A percentile compares a stretch with the other conserved stretches of the same genome.
Conservation (phyloP, 2,329 filamentous ascomycete genomes). For the Fusarium fujikuroi region DNA sequence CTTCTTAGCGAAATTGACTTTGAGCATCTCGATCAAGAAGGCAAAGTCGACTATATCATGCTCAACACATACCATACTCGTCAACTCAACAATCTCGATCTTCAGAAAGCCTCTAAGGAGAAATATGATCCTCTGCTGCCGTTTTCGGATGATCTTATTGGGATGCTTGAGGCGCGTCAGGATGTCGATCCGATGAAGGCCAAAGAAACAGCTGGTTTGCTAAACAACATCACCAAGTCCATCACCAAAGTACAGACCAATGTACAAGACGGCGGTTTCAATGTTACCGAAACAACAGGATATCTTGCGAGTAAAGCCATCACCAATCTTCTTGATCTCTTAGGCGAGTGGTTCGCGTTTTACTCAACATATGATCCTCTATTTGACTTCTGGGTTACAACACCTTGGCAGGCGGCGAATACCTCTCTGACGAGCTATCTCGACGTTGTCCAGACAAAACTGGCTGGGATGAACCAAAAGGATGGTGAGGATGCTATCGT, state of each 20-base stretch:
- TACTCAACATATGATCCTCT: conserved; percentile 32
- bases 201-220: conserved; percentile 4
- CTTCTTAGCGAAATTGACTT: conserved; percentile 24
- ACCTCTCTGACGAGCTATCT: not conserved
- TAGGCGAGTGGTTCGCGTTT: conserved; percentile 25
- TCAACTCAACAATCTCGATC: conserved; percentile 22
- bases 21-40: conserved; percentile 18
- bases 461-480: conserved; percentile 20
- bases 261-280: conserved; percentile 10
- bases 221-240: conserved; percentile 26
- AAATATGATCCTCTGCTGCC: not conserved
- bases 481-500: conserved; percentile 15
- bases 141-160: conserved; percentile 9
- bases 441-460: conserved; percentile 5
- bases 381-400: conserved; percentile 33
- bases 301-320: conserved; percentile 26
- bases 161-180: conserved; percentile 26
- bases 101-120: conserved; percentile 3
- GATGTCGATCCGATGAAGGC: conserved; percentile 31
- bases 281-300: conserved; percentile 25
- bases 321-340: not conserved
- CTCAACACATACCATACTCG: conserved; percentile 27
- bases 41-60: conserved; percentile 33
- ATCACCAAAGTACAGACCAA: conserved; percentile 14
- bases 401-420: conserved; percentile 25